Percentiles rank a stretch among this genome's conserved stretches.
Evolutionary conservation across 2,329 filamentous ascomycete species (phyloP).

Genomic region (Alternaria gansuensis): DNA sequence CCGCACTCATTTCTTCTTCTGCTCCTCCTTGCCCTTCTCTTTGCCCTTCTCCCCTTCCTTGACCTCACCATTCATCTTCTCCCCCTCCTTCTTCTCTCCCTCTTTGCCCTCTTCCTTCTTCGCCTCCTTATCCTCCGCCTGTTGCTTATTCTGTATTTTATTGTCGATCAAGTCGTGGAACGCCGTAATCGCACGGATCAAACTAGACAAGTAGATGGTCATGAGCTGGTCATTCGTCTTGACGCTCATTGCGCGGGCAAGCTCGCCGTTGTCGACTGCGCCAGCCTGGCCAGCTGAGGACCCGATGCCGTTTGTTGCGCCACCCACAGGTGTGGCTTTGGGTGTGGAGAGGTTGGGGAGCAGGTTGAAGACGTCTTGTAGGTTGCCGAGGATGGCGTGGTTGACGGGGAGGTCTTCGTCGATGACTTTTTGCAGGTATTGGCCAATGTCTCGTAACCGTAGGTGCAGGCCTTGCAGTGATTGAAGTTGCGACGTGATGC

Average conservation of each 20-base stretch:
- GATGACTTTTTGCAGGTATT: constrained; percentile 95
- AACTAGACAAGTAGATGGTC: constrained; percentile 94
- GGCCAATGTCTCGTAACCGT: constrained; percentile 91
- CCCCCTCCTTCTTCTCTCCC: constrained; percentile 69
- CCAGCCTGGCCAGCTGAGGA: constrained; percentile 57
- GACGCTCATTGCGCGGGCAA: constrained; percentile 96
- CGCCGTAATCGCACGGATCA: constrained; percentile 96
- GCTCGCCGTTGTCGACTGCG: constrained; percentile 75
- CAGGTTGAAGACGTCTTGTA: constrained; percentile 99
- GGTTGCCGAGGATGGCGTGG: constrained; percentile 94
- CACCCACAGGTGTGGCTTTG: constrained; percentile 64
- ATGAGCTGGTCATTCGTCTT: constrained; percentile 99
- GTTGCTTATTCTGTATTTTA: constrained; percentile 98
- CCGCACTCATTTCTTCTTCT: constrained; percentile 62
- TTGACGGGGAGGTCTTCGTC: constrained; percentile 93
- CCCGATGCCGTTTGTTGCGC: constrained; percentile 59
- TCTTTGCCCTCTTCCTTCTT: constrained; percentile 69
- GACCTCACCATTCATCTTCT: constrained; percentile 60
- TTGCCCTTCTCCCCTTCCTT: constrained; percentile 65
- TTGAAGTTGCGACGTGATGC: constrained; percentile 96
- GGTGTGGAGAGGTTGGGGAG: constrained; percentile 94
- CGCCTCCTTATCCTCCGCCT: constrained; percentile 91
- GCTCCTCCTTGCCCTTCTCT: constrained; percentile 65
- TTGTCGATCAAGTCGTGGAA: constrained; percentile 99
- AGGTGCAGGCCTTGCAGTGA: constrained; percentile 96